Percentiles rank a stretch among this genome's conserved stretches.
Evolutionary conservation across 371 early-diverging fungal genomes (phyloP).

Genomic region (Coemansia sp.): DNA sequence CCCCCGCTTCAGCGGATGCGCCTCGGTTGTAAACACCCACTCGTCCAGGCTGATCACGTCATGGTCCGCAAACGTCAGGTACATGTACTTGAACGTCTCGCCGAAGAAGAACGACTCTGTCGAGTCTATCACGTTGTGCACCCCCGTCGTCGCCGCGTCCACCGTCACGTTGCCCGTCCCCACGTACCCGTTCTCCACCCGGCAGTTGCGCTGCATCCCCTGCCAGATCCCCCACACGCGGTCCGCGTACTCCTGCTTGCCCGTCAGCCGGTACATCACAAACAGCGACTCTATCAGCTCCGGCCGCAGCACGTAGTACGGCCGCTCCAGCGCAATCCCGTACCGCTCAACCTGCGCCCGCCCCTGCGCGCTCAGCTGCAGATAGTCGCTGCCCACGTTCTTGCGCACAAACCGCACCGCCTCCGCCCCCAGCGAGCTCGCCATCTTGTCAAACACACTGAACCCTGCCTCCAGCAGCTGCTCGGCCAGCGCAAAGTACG

Average conservation of each 20-base stretch:
- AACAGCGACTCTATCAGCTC: constrained; percentile 88
- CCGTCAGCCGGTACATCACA: constrained; percentile 76
- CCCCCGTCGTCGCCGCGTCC: constrained; percentile 50
- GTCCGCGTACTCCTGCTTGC: constrained; percentile 69
- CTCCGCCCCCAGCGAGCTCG: constrained; percentile 54
- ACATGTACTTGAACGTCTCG: constrained; percentile 84
- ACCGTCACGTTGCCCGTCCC: constrained; percentile 66
- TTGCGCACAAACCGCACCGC: constrained; percentile 60
- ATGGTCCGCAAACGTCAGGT: constrained; percentile 69
- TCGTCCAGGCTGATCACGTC: constrained; percentile 65
- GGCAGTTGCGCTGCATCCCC: constrained; percentile 77
- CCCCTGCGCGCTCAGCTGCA: background rate
- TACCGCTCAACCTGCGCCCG: constrained; percentile 21
- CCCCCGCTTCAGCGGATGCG: constrained; percentile 59
- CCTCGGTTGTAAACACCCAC: constrained; percentile 75
- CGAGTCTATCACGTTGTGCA: constrained; percentile 56
- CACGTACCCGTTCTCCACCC: constrained; percentile 71
- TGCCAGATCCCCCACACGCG: constrained; percentile 87
- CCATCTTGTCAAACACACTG: constrained; percentile 37
- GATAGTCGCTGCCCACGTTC: constrained; percentile 33
- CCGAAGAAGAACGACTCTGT: constrained; percentile 69
- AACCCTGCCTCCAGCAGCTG: constrained; percentile 39
- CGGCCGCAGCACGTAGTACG: constrained; percentile 64
- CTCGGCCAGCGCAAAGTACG: constrained; percentile 42
- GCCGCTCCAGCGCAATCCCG: constrained; percentile 35